phyloP scores from a whole-genome alignment of 2,329 filamentous ascomycete genomes.

The Scytalidium sp. region DNA sequence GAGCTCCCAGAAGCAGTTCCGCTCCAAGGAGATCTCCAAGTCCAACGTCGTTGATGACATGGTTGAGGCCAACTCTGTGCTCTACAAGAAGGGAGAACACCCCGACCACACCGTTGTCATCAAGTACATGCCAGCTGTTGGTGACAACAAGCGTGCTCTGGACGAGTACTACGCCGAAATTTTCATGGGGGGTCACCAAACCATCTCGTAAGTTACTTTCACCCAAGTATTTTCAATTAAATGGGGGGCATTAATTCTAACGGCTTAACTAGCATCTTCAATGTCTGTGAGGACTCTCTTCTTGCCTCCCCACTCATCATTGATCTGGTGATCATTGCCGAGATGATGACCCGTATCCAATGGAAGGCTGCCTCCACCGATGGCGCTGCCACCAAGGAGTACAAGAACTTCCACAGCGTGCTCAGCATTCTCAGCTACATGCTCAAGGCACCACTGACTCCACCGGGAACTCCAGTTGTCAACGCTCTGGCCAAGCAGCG shows the following conservation, averaged over 20 bases:
- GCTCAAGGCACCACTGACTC: constrained; percentile 93
- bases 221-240: constrained; percentile 21
- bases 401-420: constrained; percentile 94
- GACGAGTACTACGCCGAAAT: constrained; percentile 99
- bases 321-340: constrained; percentile 85
- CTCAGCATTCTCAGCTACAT: constrained; percentile 98
- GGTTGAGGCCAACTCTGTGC: constrained; percentile 89
- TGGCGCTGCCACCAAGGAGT: constrained; percentile 59
- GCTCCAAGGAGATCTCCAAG: constrained; percentile 99
- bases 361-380: constrained; percentile 68
- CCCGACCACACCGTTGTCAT: constrained; percentile 98
- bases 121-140: constrained; percentile 99
- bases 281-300: constrained; percentile 97
- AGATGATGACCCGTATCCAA: constrained; percentile 98
- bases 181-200: constrained; percentile 98
- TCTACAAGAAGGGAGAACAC: constrained; percentile 91
- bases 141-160: constrained; percentile 97
- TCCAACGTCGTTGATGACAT: constrained; percentile 99
- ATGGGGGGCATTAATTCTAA: constrained; percentile 20
- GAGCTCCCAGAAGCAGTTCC: constrained; percentile 96
- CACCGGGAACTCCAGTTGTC: constrained; percentile 90
- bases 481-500: constrained; percentile 97
- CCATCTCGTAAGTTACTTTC: constrained; percentile 64
- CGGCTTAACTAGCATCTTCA: constrained; percentile 74
- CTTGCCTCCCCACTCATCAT: constrained; percentile 96